Percentiles rank a stretch among this genome's conserved stretches.
Evolutionary conservation across 176 grass and related monocot genomes (phyloP).

Genomic region (Hyparrhenia diplandra): DNA sequence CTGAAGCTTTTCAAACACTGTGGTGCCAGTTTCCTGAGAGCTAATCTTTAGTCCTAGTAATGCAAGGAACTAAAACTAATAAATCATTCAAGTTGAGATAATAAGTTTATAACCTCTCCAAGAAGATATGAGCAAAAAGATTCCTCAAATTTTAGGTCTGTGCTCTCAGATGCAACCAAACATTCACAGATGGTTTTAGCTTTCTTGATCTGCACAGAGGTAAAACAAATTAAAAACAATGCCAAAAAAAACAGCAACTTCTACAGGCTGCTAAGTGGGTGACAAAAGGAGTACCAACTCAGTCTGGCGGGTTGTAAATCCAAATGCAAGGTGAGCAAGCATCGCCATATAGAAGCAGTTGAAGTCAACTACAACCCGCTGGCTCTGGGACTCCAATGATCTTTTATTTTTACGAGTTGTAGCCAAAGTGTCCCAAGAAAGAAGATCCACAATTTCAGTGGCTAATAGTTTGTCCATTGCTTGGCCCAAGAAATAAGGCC

Average conservation of each 20-base stretch:
- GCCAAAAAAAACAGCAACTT: not conserved
- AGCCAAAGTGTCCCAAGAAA: slow-evolving; percentile 89
- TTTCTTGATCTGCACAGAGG: slow-evolving; percentile 70
- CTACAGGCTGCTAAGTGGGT: slow-evolving; percentile 5
- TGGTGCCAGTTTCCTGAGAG: slow-evolving; percentile 59
- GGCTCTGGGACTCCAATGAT: slow-evolving; percentile 82
- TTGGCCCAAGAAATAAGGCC: slow-evolving; percentile 83
- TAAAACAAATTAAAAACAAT: not conserved
- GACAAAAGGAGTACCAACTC: slow-evolving; percentile 65
- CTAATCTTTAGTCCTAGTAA: slow-evolving; percentile 28
- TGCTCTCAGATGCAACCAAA: slow-evolving; percentile 69
- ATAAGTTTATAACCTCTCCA: slow-evolving; percentile 65
- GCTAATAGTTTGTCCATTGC: slow-evolving; percentile 72
- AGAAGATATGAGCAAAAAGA: slow-evolving; percentile 91
- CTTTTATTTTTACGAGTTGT: slow-evolving; percentile 85
- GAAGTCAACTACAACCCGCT: slow-evolving; percentile 74
- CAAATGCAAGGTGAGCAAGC: slow-evolving; percentile 79
- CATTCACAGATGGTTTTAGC: slow-evolving; percentile 87
- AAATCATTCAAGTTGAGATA: slow-evolving; percentile 5
- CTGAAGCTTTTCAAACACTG: slow-evolving; percentile 76
- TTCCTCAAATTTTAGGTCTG: slow-evolving; percentile 86
- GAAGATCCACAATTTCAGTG: slow-evolving; percentile 81
- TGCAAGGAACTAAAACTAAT: slow-evolving; percentile 5
- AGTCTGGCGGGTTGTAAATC: slow-evolving; percentile 76
- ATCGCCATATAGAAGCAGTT: slow-evolving; percentile 72